A percentile compares a stretch with the other conserved stretches of the same genome.
phyloP scores from a whole-genome alignment of 2,329 filamentous ascomycete species.

The Calycina herbarum region DNA sequence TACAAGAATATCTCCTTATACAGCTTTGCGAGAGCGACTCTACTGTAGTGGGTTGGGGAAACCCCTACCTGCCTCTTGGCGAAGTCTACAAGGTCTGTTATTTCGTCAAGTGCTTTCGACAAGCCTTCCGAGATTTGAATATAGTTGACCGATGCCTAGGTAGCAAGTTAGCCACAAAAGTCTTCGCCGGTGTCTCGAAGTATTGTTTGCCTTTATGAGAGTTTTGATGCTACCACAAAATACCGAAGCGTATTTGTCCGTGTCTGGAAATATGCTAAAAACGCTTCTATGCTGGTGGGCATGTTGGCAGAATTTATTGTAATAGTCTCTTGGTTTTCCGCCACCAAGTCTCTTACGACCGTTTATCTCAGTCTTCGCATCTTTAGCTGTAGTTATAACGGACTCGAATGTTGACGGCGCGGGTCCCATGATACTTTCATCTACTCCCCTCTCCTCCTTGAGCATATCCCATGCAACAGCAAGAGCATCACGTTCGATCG shows the following conservation, averaged over 20 bases:
- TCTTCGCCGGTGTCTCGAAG: too few species aligned
- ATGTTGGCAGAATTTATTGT: background rate
- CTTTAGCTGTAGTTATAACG: background rate
- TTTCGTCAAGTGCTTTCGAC: too few species aligned
- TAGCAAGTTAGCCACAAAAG: too few species aligned
- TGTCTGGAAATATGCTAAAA: constrained; percentile 7
- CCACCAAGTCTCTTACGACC: background rate
- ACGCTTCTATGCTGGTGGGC: constrained; percentile 6
- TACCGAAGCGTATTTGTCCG: constrained; percentile 4
- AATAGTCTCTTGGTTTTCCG: too few species aligned
- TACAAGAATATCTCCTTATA: too few species aligned
- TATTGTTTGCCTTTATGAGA: background rate
- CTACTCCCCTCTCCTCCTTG: constrained; percentile 3
- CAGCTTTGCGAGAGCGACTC: too few species aligned
- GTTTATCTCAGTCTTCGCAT: constrained; percentile 7
- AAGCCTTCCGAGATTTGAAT: too few species aligned
- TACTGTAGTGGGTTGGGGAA: too few species aligned
- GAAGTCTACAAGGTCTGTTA: too few species aligned
- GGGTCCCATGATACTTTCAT: background rate
- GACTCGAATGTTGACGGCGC: background rate
- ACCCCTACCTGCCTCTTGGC: too few species aligned
- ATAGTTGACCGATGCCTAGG: too few species aligned
- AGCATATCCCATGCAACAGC: background rate
- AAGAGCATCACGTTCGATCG: constrained; percentile 3
- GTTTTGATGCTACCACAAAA: constrained; percentile 10